phyloP scores from a whole-genome alignment of 73 alveolate genomes.

The Tetrahymena thermophila region DNA sequence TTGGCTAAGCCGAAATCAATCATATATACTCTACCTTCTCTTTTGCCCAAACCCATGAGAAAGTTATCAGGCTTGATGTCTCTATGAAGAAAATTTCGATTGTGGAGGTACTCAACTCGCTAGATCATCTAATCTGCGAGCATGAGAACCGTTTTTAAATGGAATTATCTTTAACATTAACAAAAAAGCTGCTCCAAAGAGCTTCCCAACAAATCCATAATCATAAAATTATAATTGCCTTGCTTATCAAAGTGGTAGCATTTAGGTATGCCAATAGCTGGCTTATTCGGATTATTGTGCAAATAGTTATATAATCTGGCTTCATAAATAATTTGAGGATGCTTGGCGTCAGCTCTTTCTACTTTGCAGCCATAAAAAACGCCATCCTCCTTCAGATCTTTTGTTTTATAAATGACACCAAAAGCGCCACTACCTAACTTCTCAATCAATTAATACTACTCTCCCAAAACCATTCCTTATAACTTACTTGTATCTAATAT shows the following conservation, averaged over 20 bases:
- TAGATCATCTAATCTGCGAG: constrained; percentile 52
- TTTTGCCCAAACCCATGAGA: constrained; percentile 34
- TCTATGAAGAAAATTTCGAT: constrained; percentile 49
- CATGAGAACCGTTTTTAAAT: constrained; percentile 58
- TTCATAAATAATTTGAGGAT: constrained; percentile 44
- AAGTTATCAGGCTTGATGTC: constrained; percentile 53
- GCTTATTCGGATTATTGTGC: neutral
- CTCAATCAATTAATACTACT: constrained; percentile 59
- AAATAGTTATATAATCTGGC: constrained; percentile 37
- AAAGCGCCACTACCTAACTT: constrained; percentile 81
- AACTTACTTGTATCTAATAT: neutral
- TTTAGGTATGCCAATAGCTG: constrained; percentile 58
- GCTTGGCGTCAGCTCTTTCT: constrained; percentile 47
- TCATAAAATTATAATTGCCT: constrained; percentile 67
- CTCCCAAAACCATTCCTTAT: constrained; percentile 39
- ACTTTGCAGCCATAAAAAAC: constrained; percentile 61
- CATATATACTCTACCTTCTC: constrained; percentile 8
- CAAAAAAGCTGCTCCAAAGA: constrained; percentile 55
- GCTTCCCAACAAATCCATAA: constrained; percentile 76
- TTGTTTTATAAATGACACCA: constrained; percentile 77
- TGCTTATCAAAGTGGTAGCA: constrained; percentile 65
- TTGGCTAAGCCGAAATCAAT: constrained; percentile 51
- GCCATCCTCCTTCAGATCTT: constrained; percentile 20
- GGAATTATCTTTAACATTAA: constrained; percentile 40
- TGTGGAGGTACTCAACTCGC: constrained; percentile 62